These are phyloP conservation scores for Heliocybe sulcata DNA, from an alignment of 1,284 basidiomycete genomes.

Conservation along the genomic window DNA sequence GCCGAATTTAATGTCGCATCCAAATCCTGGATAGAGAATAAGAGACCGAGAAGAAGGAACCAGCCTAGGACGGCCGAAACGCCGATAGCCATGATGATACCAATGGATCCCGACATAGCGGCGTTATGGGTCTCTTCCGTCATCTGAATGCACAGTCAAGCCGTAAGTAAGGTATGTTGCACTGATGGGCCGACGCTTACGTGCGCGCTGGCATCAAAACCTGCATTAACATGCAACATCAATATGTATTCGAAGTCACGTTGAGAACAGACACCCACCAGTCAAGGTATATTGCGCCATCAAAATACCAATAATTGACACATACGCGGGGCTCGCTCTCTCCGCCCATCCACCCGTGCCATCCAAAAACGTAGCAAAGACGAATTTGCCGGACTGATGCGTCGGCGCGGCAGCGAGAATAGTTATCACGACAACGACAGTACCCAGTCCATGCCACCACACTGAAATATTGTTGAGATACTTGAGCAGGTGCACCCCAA, in stretches of 20 bases:
- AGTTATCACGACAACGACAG: conserved; percentile 56
- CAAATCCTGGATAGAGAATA: conserved; percentile 73
- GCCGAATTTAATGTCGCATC: conserved; percentile 40
- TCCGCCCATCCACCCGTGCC: conserved; percentile 67
- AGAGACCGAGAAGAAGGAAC: conserved; percentile 63
- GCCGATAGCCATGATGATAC: conserved; percentile 15
- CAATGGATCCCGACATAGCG: conserved; percentile 48
- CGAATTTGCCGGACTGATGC: conserved; percentile 60
- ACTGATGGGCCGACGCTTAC: too few relatives aligned
- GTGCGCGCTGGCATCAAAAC: conserved; percentile 68
- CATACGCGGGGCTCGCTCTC: conserved; percentile 62
- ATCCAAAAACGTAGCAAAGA: conserved; percentile 66
- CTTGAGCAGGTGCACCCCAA: conserved; percentile 58
- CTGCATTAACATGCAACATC: conserved; percentile 20
- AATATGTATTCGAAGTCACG: not conserved
- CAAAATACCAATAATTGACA: conserved; percentile 61
- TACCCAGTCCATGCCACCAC: conserved; percentile 68
- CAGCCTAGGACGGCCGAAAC: conserved; percentile 67
- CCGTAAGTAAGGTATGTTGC: too few relatives aligned
- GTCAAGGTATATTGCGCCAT: conserved; percentile 69
- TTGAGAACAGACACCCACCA: conserved; percentile 26
- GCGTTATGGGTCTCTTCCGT: conserved; percentile 75
- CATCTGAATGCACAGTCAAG: conserved; percentile 51
- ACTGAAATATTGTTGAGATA: conserved; percentile 68
- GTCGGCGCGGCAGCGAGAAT: conserved; percentile 62